Evolutionary conservation across 2,329 filamentous ascomycete genomes (phyloP), one percentile per base, ranked within the genome.

Genomic region (Zarea fungicola): DNA sequence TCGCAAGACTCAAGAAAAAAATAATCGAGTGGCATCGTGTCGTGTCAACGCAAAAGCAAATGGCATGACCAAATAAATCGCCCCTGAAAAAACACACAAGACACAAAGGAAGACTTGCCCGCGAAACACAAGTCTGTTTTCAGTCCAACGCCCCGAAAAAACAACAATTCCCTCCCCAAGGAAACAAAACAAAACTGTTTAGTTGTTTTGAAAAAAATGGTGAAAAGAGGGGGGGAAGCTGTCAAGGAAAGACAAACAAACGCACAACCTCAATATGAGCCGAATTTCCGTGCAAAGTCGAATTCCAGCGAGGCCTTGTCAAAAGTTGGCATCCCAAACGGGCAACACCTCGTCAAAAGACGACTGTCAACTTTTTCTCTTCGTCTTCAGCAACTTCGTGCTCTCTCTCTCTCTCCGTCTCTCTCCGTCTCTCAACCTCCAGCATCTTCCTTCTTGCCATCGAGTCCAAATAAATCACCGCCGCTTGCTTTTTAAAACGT

Each of bases 1-100:
- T 62, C 32, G 54, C 29, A 43, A 59, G 55, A 60, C 58, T 57
- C 54, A 56, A 58, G 56, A 60, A 61, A 61, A 60, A 61, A 61
- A 62, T 42, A 43, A 49, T 61, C 52, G 54, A 54, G 56, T 58
- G 55, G 55, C 43, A 52, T 58, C 52, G 53, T 57, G 58, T 61
- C 55, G 57, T 58, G 53, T 57, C 52, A 58, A 54, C 64, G 61
- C 61, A 65, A 60, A 59, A 60, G 44, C 36, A 47, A 47, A 40
- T n/a, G n/a, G n/a, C 44, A 21, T 34, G 44, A 32, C 47, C 39
- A 49, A 49, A 35, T 35, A 25, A 36, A 42, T 39, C 37, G 39
- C 39, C 32, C 39, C 37, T n/a, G n/a, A 34, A 43, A 49, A 37
- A 43, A 31, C 14, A 35, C 6, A 49, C 40, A 43, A 42, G 32